Percentiles rank a stretch among this genome's conserved stretches.
These are phyloP conservation scores for Cordyceps farinosa DNA, from an alignment of 2,329 filamentous ascomycete genomes.

Conservation along the genomic window DNA sequence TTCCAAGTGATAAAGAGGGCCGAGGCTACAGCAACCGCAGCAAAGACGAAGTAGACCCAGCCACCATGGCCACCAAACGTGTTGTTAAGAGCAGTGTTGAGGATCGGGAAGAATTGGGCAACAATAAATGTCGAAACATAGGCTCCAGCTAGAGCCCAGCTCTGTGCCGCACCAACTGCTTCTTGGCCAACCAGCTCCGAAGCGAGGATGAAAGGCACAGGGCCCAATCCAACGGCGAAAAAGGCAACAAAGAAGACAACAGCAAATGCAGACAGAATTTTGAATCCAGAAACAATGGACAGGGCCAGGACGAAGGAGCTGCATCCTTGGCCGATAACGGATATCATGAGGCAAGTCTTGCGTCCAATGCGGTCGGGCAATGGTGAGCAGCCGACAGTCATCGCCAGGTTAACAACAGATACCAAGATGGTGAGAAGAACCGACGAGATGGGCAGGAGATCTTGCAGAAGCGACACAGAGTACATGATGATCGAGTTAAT, in stretches of 20 bases:
- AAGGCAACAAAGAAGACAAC: constrained; percentile 84
- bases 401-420: constrained; percentile 79
- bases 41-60: constrained; percentile 90
- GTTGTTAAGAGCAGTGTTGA: constrained; percentile 69
- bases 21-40: constrained; percentile 65
- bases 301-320: constrained; percentile 75
- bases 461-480: constrained; percentile 81
- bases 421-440: constrained; percentile 83
- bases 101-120: constrained; percentile 88
- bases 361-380: constrained; percentile 84
- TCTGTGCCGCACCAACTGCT: constrained; percentile 87
- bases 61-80: constrained; percentile 61
- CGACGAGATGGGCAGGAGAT: constrained; percentile 76
- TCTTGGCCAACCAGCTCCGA: constrained; percentile 88
- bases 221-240: constrained; percentile 87
- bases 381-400: constrained; percentile 76
- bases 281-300: constrained; percentile 69
- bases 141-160: constrained; percentile 80
- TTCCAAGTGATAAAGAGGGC: constrained; percentile 67
- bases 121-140: constrained; percentile 90
- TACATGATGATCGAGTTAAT: constrained; percentile 99
- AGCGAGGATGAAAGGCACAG: constrained; percentile 90
- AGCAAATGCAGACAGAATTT: constrained; percentile 73
- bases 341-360: constrained; percentile 78
- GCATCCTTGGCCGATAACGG: constrained; percentile 78